A percentile compares a stretch with the other conserved stretches of the same genome.
Evolutionary conservation across 2,329 filamentous ascomycete genomes (phyloP).

Genomic region (Chaetomiaceae sp.): DNA sequence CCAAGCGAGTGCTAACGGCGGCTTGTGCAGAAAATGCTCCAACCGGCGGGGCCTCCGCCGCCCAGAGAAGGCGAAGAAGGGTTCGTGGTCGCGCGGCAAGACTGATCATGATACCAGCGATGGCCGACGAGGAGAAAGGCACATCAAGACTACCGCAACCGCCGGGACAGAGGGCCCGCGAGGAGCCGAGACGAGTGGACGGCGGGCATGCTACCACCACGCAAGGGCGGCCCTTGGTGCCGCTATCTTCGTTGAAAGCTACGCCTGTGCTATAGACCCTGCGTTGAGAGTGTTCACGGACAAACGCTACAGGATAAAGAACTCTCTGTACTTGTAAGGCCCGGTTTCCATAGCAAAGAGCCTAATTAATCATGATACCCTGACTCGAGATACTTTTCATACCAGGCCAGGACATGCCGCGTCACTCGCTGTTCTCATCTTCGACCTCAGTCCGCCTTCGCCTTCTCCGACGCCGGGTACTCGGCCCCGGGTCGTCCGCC

Average conservation of each 20-base stretch:
- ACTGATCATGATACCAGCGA: slow-evolving; percentile 7
- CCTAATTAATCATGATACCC: slow-evolving; percentile 13
- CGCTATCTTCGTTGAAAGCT: too few species aligned
- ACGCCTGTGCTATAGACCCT: too few species aligned
- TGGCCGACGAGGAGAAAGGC: neutral
- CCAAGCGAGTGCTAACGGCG: neutral
- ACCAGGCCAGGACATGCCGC: neutral
- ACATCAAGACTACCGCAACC: neutral
- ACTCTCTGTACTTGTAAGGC: neutral
- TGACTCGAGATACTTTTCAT: neutral
- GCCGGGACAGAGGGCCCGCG: too few species aligned
- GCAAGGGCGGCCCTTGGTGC: too few species aligned
- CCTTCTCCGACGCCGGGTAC: slow-evolving; percentile 14
- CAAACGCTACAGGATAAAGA: neutral
- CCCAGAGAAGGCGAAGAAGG: slow-evolving; percentile 46
- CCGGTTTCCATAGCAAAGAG: slow-evolving; percentile 1
- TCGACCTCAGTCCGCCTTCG: slow-evolving; percentile 13
- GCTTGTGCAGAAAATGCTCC: slow-evolving; percentile 58
- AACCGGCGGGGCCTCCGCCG: slow-evolving; percentile 55
- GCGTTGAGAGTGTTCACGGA: too few species aligned
- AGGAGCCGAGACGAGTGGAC: too few species aligned
- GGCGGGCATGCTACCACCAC: too few species aligned
- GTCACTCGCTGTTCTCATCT: slow-evolving; percentile 16
- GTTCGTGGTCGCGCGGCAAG: slow-evolving; percentile 11
- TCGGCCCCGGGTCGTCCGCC: slow-evolving; percentile 20